Percentiles rank a stretch among this genome's conserved stretches.
These are phyloP conservation scores for Candida rishiriensis DNA, from an alignment of 805 yeast genomes.

Conservation along the genomic window DNA sequence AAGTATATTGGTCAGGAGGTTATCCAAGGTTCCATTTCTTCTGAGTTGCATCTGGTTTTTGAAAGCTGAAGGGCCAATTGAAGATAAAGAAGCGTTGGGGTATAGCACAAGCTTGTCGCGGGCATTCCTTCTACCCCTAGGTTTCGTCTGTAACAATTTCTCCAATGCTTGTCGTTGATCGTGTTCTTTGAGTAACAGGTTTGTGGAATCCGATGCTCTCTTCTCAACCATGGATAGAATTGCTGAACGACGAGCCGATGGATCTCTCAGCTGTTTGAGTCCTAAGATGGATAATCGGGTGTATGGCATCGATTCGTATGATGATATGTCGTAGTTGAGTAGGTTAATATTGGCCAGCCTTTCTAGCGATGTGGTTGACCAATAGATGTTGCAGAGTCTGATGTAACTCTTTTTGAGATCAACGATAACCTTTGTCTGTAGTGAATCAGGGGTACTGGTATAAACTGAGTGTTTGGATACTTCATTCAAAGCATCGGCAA, in stretches of 20 bases:
- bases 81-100: conserved; percentile 32
- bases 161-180: conserved; percentile 10
- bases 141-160: conserved; percentile 1
- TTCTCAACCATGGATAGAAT: conserved; percentile 32
- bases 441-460: conserved; percentile 10
- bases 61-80: conserved; percentile 15
- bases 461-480: conserved; percentile 24
- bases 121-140: neutral
- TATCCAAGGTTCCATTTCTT: conserved; percentile 18
- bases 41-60: neutral
- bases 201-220: conserved; percentile 21
- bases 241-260: conserved; percentile 37
- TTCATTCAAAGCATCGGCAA: conserved; percentile 40
- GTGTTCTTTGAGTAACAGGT: conserved; percentile 17
- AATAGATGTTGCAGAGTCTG: conserved; percentile 28
- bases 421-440: conserved; percentile 25
- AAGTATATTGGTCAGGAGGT: conserved; percentile 22
- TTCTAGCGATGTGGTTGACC: conserved; percentile 27
- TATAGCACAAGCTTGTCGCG: conserved; percentile 23
- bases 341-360: conserved; percentile 17
- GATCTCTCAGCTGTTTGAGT: conserved; percentile 34
- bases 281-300: conserved; percentile 36
- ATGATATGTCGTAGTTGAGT: conserved; percentile 17
- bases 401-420: conserved; percentile 32
- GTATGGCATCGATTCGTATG: conserved; percentile 25